Base-by-base conservation (phyloP, 2,329 filamentous ascomycete species). In the Diplodia mutila region DNA sequence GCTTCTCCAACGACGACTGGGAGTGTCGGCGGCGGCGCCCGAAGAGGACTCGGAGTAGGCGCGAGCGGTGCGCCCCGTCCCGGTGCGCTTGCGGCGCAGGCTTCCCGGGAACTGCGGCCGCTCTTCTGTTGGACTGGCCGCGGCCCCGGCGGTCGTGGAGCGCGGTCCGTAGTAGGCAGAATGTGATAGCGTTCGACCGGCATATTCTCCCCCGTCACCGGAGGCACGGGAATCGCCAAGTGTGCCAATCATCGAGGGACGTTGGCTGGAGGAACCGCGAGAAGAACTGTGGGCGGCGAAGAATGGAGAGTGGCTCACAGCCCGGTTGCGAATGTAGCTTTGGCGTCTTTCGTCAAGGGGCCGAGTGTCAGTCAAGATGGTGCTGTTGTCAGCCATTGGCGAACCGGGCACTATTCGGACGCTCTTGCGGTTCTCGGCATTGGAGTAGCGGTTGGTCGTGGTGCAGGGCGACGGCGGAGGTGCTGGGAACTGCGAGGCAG, bases 321-420 rank as follows among this genome's bases (percentile, higher is more conserved):
- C 78, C 42, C 81, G 76, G 67, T 82, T 80, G 18, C 77, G 72
- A 52, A 82, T 79, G 70, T 79, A 82, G 16, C 78, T 81, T 61
- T 77, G 74, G 7, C 81, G 76, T 67, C 80, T 81, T 37, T 81
- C 79, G 46, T 79, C 74, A 5, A 81, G 66, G 1, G 78, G 74
- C 6, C 80, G 73, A 5, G 72, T 72, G 66, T 82, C 81, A 71
- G 73, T 11, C 29, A 61, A 21, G 11, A 67, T 61, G 7, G 72
- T 65, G 21, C 77, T 69, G 66, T 76, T 80, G 51, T 78, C 77
- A 65, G 75, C 69, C 12, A 66, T 70, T 70, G 70, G 77, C 71
- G 25, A 69, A 68, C 72, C 63, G 27, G 73, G 69, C 3, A 83
- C 79, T 11, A 81, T 69, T 1, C 81, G 77, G 32, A 83, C 66